Base-by-base conservation (phyloP, 2,329 filamentous ascomycete genomes). In the Microdochium nivale region DNA sequence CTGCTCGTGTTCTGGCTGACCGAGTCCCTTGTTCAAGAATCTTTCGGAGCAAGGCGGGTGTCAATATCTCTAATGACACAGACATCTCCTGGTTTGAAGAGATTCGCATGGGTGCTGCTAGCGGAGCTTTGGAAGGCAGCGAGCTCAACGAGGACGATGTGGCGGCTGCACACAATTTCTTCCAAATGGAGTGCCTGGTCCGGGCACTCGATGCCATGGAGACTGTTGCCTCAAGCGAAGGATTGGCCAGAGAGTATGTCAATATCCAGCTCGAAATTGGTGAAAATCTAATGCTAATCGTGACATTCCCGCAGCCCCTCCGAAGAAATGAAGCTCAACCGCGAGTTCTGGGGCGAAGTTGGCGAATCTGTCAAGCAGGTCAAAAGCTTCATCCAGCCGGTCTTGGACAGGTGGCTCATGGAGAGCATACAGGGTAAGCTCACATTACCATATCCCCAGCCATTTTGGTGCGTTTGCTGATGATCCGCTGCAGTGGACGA, bases 111-210 rank as follows among this genome's bases (percentile, higher is more conserved):
- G 60, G 56, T 25, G 58, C 50, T 25, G 51, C 51, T 25, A 52
- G 50, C 23, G 58, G 52, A 23, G 60, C 59, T 46, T 60, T 66
- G 50, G 62, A 70, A 66, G 58, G 64, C 25, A 58, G 66, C 59
- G 61, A 68, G 57, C 51, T 71, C 56, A 56, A 66, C 61, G 58
- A 65, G 51, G 68, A 72, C 47, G 67, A 75, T 51, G 64, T 84
- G 19, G 64, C 74, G 46, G 69, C 69, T 54, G 83, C 84, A 5
- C 76, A 79, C 52, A 82, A 78, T 47, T 84, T 83, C 66, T 79
- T 79, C 55, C 85, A 90, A 58, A 72, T 91, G 47, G 87, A 90
- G 67, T 74, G 76, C 52, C 72, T 91, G 25, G 78, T 86, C 46
- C 75, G 77, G 49, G 80, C 78, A 3, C 74, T 91, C 43, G 84